Percentiles rank a stretch among this genome's conserved stretches.
These are phyloP conservation scores for Phytophthora parvispora DNA, from an alignment of 352 stramenopile species.

Conservation along the genomic window DNA sequence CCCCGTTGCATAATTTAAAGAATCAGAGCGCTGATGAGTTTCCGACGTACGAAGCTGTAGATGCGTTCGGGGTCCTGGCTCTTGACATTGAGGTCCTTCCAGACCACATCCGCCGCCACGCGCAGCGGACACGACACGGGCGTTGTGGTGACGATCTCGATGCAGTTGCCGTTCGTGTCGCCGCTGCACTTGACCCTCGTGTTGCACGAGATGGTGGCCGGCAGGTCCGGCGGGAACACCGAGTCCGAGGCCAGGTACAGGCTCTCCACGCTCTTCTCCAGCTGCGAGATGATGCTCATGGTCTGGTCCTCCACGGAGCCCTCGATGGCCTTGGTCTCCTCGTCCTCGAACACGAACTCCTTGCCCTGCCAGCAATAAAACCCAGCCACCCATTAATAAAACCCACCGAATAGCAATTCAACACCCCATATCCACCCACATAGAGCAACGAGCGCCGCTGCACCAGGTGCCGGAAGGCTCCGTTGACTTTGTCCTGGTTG, in stretches of 20 bases:
- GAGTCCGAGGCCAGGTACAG: constrained; percentile 42
- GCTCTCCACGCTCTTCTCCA: constrained; percentile 36
- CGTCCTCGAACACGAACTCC: constrained; percentile 34
- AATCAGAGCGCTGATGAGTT: too few relatives aligned
- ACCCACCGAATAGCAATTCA: constrained; percentile 6
- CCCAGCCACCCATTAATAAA: constrained; percentile 10
- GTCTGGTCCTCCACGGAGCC: constrained; percentile 28
- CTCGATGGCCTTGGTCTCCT: constrained; percentile 7
- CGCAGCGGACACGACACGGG: constrained; percentile 29
- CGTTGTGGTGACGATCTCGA: constrained; percentile 42
- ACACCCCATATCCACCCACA: constrained; percentile 20
- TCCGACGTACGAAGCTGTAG: constrained; percentile 42
- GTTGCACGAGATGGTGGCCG: constrained; percentile 38
- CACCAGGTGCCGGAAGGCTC: constrained; percentile 31
- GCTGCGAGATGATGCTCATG: constrained; percentile 34
- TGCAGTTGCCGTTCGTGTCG: constrained; percentile 33
- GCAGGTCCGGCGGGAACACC: constrained; percentile 35
- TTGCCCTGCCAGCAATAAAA: constrained; percentile 26
- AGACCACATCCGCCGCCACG: constrained; percentile 30
- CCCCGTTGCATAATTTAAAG: too few relatives aligned
- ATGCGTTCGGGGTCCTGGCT: constrained; percentile 40
- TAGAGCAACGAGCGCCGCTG: constrained; percentile 36
- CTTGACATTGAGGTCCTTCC: constrained; percentile 42
- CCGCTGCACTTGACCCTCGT: constrained; percentile 32
- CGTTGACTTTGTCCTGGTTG: constrained; percentile 44